These are phyloP conservation scores for Aureobasidium sp. DNA, from an alignment of 2,329 filamentous ascomycete genomes.

Conservation along the genomic window DNA sequence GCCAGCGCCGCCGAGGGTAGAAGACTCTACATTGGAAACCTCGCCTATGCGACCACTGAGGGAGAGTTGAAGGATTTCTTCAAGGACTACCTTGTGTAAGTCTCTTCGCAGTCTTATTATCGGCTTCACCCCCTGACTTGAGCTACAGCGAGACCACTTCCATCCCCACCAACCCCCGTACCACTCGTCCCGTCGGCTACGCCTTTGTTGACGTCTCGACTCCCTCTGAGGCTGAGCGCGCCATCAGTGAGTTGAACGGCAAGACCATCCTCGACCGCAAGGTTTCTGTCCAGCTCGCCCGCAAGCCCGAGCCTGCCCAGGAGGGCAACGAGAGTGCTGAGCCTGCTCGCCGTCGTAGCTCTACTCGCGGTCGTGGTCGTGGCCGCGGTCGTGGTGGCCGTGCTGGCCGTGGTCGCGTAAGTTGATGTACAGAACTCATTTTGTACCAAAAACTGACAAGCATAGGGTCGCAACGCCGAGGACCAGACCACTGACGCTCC, in stretches of 20 bases:
- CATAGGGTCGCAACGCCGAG: constrained; percentile 16
- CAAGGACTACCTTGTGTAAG: constrained; percentile 98
- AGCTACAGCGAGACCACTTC: constrained; percentile 85
- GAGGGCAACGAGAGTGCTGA: constrained; percentile 74
- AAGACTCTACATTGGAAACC: constrained; percentile 99
- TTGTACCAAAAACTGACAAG: background rate
- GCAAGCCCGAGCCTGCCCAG: constrained; percentile 83
- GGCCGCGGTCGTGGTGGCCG: constrained; percentile 56
- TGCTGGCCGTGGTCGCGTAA: constrained; percentile 55
- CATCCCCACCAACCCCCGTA: constrained; percentile 98
- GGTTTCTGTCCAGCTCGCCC: constrained; percentile 96
- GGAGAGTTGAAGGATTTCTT: constrained; percentile 99
- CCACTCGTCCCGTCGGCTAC: constrained; percentile 95
- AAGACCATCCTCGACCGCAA: constrained; percentile 98
- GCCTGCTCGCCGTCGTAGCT: constrained; percentile 51
- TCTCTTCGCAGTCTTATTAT: constrained; percentile 27
- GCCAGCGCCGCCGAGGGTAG: constrained; percentile 97
- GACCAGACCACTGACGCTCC: constrained; percentile 44
- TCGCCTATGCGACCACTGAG: constrained; percentile 99
- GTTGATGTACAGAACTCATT: constrained; percentile 27
- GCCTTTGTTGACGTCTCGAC: constrained; percentile 98
- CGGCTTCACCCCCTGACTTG: constrained; percentile 19
- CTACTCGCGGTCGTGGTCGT: constrained; percentile 50
- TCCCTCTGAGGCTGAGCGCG: constrained; percentile 87
- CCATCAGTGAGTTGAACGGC: constrained; percentile 90